Evolutionary conservation across 345 rosid genomes (phyloP).

Genomic region (Limnanthes douglasii): DNA sequence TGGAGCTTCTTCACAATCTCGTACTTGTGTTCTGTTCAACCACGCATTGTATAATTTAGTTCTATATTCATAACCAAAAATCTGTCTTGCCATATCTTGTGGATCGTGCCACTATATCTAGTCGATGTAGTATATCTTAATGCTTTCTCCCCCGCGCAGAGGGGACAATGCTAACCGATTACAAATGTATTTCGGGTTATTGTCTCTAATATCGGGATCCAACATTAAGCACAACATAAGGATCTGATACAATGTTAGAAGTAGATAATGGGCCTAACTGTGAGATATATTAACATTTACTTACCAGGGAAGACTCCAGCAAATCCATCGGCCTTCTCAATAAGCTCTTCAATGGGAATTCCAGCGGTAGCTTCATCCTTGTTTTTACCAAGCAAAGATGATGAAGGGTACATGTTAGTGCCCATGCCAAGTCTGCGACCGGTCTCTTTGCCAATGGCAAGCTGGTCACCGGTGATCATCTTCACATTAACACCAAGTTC

Average conservation of each 20-base stretch:
- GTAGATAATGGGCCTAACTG: too few species aligned
- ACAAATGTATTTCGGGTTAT: too few species aligned
- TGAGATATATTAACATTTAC: not conserved
- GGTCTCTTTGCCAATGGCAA: conserved; percentile 79
- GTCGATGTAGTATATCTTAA: not conserved
- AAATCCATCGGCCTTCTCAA: conserved; percentile 74
- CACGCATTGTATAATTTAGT: not conserved
- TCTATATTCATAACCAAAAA: not conserved
- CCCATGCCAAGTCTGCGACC: conserved; percentile 91
- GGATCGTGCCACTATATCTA: too few species aligned
- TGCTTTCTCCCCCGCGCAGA: not conserved
- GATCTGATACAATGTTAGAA: too few species aligned
- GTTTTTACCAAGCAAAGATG: conserved; percentile 46
- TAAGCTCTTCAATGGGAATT: conserved; percentile 54
- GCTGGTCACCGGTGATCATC: conserved; percentile 91
- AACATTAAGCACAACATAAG: too few species aligned
- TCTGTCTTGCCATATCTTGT: too few species aligned
- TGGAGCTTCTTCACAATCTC: conserved; percentile 70
- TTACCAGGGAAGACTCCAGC: conserved; percentile 89
- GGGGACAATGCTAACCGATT: too few species aligned
- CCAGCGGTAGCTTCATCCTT: conserved; percentile 40
- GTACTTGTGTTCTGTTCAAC: conserved; percentile 50
- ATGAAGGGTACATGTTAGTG: conserved; percentile 75
- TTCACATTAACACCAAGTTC: conserved; percentile 76
- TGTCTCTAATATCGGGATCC: too few species aligned